phyloP scores from a whole-genome alignment of 352 stramenopile species.

The Globisporangium paddicum region DNA sequence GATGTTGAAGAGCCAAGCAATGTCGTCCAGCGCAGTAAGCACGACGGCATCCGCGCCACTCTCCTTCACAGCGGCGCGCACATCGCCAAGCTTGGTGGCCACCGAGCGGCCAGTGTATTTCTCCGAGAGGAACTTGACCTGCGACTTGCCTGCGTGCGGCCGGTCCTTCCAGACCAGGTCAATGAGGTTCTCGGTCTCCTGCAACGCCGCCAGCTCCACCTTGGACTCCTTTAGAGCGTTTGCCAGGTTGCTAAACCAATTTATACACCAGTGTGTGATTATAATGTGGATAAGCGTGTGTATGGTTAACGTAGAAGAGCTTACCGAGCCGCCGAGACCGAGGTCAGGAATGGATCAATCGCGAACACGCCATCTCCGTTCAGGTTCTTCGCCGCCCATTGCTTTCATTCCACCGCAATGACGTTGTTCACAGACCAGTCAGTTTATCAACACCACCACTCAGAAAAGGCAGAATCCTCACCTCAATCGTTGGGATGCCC shows the following conservation, averaged over 20 bases:
- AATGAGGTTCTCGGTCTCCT: constrained; percentile 91
- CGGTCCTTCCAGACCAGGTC: constrained; percentile 93
- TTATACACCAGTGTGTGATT: too few relatives aligned
- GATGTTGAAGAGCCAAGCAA: constrained; percentile 98
- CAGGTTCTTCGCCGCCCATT: constrained; percentile 75
- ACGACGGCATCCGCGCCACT: constrained; percentile 92
- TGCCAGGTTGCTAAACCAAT: constrained; percentile 51
- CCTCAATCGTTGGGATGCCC: constrained; percentile 89
- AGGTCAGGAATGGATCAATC: constrained; percentile 95
- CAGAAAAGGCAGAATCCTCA: constrained; percentile 35
- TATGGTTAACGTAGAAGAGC: background rate
- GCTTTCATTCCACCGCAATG: constrained; percentile 16
- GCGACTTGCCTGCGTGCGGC: constrained; percentile 57
- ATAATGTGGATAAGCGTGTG: background rate
- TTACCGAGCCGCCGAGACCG: constrained; percentile 77
- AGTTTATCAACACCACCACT: too few relatives aligned
- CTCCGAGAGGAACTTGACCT: constrained; percentile 91
- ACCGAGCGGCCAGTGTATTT: constrained; percentile 92
- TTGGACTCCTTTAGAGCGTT: constrained; percentile 63
- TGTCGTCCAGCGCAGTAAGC: constrained; percentile 96
- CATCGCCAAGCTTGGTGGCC: constrained; percentile 84
- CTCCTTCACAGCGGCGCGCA: constrained; percentile 79
- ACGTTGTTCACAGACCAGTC: too few relatives aligned
- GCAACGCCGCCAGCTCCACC: constrained; percentile 66
- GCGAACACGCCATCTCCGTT: constrained; percentile 71